Evolutionary conservation across 202 grass and related monocot species (phyloP), one percentile per base, ranked within the genome.

Genomic region (Brachypodium distachyon): DNA sequence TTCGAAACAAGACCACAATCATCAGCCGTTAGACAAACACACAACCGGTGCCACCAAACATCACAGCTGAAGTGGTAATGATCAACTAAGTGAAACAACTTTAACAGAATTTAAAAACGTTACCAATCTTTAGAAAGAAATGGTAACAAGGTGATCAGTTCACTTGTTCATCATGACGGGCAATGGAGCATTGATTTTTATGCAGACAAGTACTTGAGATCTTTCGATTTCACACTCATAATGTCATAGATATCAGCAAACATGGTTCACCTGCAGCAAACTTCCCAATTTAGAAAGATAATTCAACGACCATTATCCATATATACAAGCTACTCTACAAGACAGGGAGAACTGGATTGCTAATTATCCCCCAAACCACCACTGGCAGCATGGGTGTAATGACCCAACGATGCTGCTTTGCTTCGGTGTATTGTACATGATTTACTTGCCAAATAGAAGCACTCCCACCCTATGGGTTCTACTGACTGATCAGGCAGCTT

Each of bases 271-370:
- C 40, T 25, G 28, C 55, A 81, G 3, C 10, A 9, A 26, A 31
- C 31, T 74, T 46, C 70, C 53, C 62, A 83, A 6, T 9, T 32
- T 31, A 50, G 39, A 13, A 21, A 50, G 39, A 13, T 21, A 76
- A 63, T 29, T 10, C 3, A n/a, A 66, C 10, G 18, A 33, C 18
- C 50, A 55, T 12, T 27, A 27, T 41, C 11, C 57, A 67, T 83
- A 80, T 88, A 63, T 82, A 86, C 84, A 82, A 36, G 36, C 17
- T 29, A n/a, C n/a, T n/a, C n/a, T n/a, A 52, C 36, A 55, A 13
- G 17, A 62, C 21, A 16, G 40, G 34, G 43, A 16, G 3, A 74
- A 67, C 53, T 39, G 41, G 21, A 43, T 18, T 73, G 59, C n/a
- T 14, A 37, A 61, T 62, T 41, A 68, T 69, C 74, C 49, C 54